Evolutionary conservation across 768 basidiomycete genomes (phyloP), one percentile per base, ranked within the genome.

Genomic region (Porpolomopsis calyptriformis): DNA sequence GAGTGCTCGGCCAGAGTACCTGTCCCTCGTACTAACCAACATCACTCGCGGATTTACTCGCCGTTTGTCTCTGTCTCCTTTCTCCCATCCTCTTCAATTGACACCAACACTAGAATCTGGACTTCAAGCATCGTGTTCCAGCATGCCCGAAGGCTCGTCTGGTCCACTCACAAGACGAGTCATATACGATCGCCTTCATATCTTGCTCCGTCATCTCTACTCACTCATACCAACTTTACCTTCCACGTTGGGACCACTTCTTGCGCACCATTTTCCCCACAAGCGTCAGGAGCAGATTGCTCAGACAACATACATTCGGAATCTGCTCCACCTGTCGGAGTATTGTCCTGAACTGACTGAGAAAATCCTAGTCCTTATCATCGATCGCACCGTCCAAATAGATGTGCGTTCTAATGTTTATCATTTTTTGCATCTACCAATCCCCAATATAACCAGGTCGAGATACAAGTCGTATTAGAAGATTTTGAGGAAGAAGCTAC

Each of bases 381-480:
- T 99, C 19, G 92, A 96, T 61, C 80, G 91, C n/a, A 85, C 91
- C 23, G 82, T 98, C 25, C 83, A 93, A 63, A 92, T 99, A 48
- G 96, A 99, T 62, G 94, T 93, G 56, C 47, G 88, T 72, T 9
- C 20, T 1, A 25, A 11, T 7, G 26, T 29, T 4, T 40, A 27
- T n/a, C 43, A 25, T 48, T 6, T 9, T 3, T 41, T 47, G 27
- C 16, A 9, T 50, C 20, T 16, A 4, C 43, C 2, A 37, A 25
- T 12, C 43, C 16, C 22, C 43, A 4, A 14, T 47, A 20, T 50
- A 8, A 36, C 31, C 51, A 93, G 90, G 89, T 96, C 22, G 94
- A 99, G 64, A 92, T 99, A 25, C 93, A 96, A 59, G 85, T 90
- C n/a, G 91, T 93, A 56, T 58, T 91, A 3, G 93, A 97, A 58